A percentile compares a stretch with the other conserved stretches of the same genome.
Conservation (phyloP, 2,329 filamentous ascomycete species). For the Botrytis tulipae region DNA sequence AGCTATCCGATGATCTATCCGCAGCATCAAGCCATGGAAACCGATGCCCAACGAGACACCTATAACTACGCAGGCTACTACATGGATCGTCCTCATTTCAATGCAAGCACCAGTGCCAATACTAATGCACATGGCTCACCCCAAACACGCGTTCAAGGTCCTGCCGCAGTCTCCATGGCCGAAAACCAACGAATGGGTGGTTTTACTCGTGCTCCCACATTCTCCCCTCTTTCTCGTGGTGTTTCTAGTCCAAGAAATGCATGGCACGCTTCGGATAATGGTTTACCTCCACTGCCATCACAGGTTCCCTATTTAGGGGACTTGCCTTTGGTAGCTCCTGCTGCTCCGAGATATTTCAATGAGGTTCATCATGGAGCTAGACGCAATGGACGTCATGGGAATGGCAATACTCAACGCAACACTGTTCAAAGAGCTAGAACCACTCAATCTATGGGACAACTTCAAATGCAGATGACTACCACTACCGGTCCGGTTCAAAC, state of each 20-base stretch:
- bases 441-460: not conserved
- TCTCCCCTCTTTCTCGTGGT: not conserved
- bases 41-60: not conserved
- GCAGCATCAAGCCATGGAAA: not conserved
- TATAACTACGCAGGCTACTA: slow-evolving; percentile 6
- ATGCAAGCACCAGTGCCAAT: not conserved
- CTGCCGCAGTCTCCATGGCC: not conserved
- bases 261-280: not conserved
- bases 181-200: not conserved
- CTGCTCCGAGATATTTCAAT: not conserved
- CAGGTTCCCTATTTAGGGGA: not conserved
- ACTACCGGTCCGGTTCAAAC: not conserved
- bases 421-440: not conserved
- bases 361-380: not conserved
- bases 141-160: not conserved
- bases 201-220: not conserved
- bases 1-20: not conserved
- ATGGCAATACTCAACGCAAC: not conserved
- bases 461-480: not conserved
- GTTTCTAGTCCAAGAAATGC: not conserved
- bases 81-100: not conserved
- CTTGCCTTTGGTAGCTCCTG: not conserved
- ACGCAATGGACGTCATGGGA: not conserved
- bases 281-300: not conserved
- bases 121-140: not conserved